Evolutionary conservation across 139 green algal species (phyloP), one percentile per base, ranked within the genome.

Genomic region (Chlamydomonas schloesseri): DNA sequence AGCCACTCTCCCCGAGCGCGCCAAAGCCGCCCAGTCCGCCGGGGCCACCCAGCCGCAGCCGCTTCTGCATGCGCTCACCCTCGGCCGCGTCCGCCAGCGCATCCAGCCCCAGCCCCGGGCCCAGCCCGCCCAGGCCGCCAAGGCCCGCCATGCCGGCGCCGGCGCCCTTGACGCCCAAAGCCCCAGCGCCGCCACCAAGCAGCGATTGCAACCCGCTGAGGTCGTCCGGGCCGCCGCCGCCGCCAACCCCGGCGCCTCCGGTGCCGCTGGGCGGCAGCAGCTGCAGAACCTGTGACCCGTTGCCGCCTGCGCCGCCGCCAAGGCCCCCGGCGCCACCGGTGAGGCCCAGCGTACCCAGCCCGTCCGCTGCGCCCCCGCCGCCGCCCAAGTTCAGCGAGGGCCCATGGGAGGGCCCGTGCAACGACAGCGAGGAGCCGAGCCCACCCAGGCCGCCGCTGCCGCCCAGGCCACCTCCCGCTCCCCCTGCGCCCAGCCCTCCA

Each of bases 81-180:
- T 83, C 76, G 9, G 76, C 76, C 17, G 76, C 76, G 29, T 83
- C 76, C 3, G 76, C 76, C 37, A 83, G 76, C 15, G 76, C 76
- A 20, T 83, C 76, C 76, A 83, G 26, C 5, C 76, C 60, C 17
- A 83, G 62, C 1, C 58, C 76, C 11, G 36, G 26, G 55, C 73
- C 46, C 28, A 67, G 47, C 29, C 73, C 50, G 53, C 73, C 73
- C 29, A 50, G 24, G 31, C 33, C 75, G 58, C 75, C 75, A 5
- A 31, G n/a, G 55, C 75, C 75, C 26, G 4, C 74, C 42, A 50
- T 50, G n/a, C 53, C 53, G n/a, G 9, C 31, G 28, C 73, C 73
- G n/a, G 53, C 53, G 23, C 55, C 55, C 55, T 62, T 62, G 55
- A 8, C 21, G 55, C 18, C 20, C 55, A 62, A 17, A 23, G 53